Percentiles rank a stretch among this genome's conserved stretches.
Evolutionary conservation across 2,329 filamentous ascomycete genomes (phyloP).

Genomic region (Nigrograna mackinnonii): DNA sequence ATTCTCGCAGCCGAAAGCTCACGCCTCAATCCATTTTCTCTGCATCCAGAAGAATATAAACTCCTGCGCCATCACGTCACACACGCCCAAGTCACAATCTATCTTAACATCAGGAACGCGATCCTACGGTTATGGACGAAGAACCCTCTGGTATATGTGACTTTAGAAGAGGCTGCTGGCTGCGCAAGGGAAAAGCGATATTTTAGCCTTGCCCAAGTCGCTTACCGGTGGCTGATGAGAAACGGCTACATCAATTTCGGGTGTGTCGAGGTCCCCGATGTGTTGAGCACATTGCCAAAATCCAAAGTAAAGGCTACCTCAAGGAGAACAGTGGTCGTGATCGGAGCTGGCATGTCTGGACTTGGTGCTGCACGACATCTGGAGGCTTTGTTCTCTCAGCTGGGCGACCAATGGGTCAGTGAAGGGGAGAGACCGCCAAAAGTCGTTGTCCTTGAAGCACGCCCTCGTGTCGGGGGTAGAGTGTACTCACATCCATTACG

Average conservation of each 20-base stretch:
- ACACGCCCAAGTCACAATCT: conserved; percentile 87
- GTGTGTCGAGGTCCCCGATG: conserved; percentile 72
- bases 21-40: conserved; percentile 82
- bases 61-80: conserved; percentile 82
- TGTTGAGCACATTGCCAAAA: conserved; percentile 36
- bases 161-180: conserved; percentile 82
- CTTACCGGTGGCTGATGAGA: conserved; percentile 89
- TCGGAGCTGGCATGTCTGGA: conserved; percentile 94
- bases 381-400: conserved; percentile 82
- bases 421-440: conserved; percentile 70
- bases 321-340: conserved; percentile 77
- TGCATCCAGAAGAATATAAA: conserved; percentile 83
- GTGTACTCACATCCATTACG: conserved; percentile 81
- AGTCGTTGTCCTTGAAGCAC: conserved; percentile 83
- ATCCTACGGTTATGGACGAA: conserved; percentile 88
- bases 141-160: conserved; percentile 82
- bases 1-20: conserved; percentile 88
- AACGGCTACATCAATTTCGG: conserved; percentile 97
- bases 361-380: conserved; percentile 90
- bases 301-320: conserved; percentile 49
- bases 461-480: conserved; percentile 84
- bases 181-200: conserved; percentile 86
- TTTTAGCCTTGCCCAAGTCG: conserved; percentile 86
- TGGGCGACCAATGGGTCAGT: conserved; percentile 68
- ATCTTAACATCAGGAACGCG: conserved; percentile 93